Evolutionary conservation across 148 eudicot genomes (phyloP).

Genomic region (Gaultheria prostrata): DNA sequence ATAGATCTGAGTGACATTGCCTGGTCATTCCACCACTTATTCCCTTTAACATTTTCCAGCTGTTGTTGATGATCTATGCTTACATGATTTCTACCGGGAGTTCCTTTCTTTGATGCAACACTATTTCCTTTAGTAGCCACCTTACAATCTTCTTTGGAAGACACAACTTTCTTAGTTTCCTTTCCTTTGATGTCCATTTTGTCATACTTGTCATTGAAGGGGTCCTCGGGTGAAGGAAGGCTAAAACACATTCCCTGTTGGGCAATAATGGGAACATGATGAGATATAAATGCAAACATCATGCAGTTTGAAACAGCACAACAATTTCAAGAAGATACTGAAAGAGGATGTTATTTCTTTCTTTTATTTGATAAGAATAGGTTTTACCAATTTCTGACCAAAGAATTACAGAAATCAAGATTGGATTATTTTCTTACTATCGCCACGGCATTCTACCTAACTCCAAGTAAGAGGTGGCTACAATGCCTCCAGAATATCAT

Average conservation of each 20-base stretch:
- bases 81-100: conserved; percentile 12
- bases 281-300: conserved; percentile 1
- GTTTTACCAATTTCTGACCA: not conserved
- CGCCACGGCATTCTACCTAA: not conserved
- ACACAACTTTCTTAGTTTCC: conserved; percentile 34
- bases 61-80: conserved; percentile 18
- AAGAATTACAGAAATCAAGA: not conserved
- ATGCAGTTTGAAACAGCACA: not conserved
- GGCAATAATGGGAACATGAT: not conserved
- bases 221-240: conserved; percentile 83
- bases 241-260: conserved; percentile 93
- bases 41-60: conserved; percentile 20
- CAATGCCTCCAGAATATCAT: not conserved
- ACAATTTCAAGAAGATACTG: conserved; percentile 2
- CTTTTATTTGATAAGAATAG: not conserved
- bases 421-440: not conserved
- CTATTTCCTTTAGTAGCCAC: conserved; percentile 21
- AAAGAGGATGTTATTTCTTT: not conserved
- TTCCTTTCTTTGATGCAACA: conserved; percentile 21
- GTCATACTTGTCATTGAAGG: conserved; percentile 66
- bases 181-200: conserved; percentile 26
- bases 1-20: conserved; percentile 3
- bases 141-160: conserved; percentile 25
- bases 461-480: not conserved
- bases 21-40: conserved; percentile 22